These are phyloP conservation scores for Dryas integrifolia DNA, from an alignment of 331 rosid species.

Conservation along the genomic window DNA sequence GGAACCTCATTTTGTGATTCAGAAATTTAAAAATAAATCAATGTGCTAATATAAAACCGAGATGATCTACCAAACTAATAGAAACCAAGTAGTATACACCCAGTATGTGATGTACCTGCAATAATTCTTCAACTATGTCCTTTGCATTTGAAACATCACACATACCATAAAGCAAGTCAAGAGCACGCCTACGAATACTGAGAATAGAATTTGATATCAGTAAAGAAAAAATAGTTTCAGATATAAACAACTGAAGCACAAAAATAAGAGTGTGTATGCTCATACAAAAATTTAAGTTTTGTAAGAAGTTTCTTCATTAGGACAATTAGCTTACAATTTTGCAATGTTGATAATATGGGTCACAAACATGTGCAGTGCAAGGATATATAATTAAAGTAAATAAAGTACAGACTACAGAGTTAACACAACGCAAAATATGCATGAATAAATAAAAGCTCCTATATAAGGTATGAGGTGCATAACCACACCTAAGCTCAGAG, in stretches of 20 bases:
- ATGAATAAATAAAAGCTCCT: background rate
- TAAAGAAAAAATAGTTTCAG: constrained; percentile 22
- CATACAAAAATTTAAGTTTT: background rate
- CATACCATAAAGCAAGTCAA: constrained; percentile 99
- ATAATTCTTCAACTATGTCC: constrained; percentile 95
- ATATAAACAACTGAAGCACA: background rate
- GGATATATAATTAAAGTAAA: background rate
- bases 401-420: background rate
- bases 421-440: background rate
- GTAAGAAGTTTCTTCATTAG: background rate
- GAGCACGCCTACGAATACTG: constrained; percentile 99
- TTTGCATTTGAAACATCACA: constrained; percentile 98
- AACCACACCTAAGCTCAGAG: background rate
- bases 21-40: constrained; percentile 19
- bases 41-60: background rate
- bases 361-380: background rate
- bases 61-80: constrained; percentile 3
- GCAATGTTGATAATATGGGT: background rate
- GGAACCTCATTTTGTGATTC: constrained; percentile 20
- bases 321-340: background rate
- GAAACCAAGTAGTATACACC: constrained; percentile 19
- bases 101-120: constrained; percentile 62
- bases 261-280: background rate
- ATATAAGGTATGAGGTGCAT: background rate
- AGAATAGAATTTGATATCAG: constrained; percentile 27